Evolutionary conservation across 164 flowering plant species (phyloP).

Genomic region (Chimonanthus praecox): DNA sequence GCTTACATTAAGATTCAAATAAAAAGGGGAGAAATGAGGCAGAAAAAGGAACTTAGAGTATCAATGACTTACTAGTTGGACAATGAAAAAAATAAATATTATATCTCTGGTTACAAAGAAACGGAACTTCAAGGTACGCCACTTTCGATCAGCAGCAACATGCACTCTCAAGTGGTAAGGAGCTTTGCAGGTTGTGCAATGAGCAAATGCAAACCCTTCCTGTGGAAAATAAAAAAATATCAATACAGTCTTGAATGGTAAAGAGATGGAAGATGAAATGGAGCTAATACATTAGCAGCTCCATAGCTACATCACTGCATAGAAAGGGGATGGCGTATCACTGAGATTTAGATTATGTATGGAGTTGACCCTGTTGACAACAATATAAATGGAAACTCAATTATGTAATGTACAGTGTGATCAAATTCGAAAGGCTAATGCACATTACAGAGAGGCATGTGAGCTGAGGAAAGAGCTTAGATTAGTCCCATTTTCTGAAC

Average conservation of each 20-base stretch:
- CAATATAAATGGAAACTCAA: too few relatives aligned
- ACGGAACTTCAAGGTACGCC: slow-evolving; percentile 96
- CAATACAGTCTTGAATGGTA: neutral
- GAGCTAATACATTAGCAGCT: too few relatives aligned
- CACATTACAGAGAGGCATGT: neutral
- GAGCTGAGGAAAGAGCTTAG: neutral
- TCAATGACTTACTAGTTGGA: slow-evolving; percentile 72
- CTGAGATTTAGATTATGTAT: too few relatives aligned
- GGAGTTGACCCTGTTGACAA: too few relatives aligned
- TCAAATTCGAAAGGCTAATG: too few relatives aligned
- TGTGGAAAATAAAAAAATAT: slow-evolving; percentile 25
- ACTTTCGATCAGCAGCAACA: slow-evolving; percentile 80
- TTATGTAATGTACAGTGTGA: too few relatives aligned
- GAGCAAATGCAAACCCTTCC: slow-evolving; percentile 99
- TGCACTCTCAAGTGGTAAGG: slow-evolving; percentile 94
- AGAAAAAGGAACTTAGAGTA: neutral
- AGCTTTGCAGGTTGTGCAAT: slow-evolving; percentile 98
- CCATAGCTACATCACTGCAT: too few relatives aligned
- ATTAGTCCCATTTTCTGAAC: too few relatives aligned
- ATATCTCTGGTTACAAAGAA: slow-evolving; percentile 98
- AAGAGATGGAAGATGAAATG: neutral
- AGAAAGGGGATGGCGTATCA: too few relatives aligned
- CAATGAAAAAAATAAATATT: slow-evolving; percentile 74
- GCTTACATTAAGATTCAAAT: neutral
- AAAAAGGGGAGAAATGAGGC: neutral